A percentile compares a stretch with the other conserved stretches of the same genome.
Evolutionary conservation across 169 alveolate genomes (phyloP).

Genomic region (Plasmodium falciparum): DNA sequence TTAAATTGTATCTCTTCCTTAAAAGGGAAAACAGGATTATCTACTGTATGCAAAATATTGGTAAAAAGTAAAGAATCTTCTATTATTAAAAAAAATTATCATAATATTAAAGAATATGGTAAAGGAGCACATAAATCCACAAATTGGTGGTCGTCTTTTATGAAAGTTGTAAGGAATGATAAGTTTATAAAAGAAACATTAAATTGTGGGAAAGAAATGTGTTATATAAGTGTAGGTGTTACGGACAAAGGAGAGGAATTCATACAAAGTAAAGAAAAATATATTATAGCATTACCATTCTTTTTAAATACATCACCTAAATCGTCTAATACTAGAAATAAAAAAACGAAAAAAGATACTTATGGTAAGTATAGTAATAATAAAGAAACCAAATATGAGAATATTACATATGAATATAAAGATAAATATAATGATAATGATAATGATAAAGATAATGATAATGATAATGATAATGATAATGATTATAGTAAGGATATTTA

Average conservation of each 20-base stretch:
- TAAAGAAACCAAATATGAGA: background rate
- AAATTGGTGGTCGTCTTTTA: slow-evolving; percentile 70
- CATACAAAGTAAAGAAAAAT: slow-evolving; percentile 12
- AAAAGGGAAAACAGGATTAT: slow-evolving; percentile 66
- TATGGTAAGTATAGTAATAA: background rate
- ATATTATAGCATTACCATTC: slow-evolving; percentile 26
- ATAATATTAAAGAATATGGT: slow-evolving; percentile 60
- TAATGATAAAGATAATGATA: no score
- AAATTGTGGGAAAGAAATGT: slow-evolving; percentile 23
- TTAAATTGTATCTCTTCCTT: slow-evolving; percentile 55
- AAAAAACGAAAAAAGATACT: slow-evolving; percentile 2
- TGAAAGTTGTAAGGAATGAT: slow-evolving; percentile 70
- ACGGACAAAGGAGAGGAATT: slow-evolving; percentile 58
- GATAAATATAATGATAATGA: no score
- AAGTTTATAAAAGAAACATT: slow-evolving; percentile 41
- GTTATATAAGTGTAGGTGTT: slow-evolving; percentile 60
- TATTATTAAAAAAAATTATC: slow-evolving; percentile 63
- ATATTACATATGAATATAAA: no score
- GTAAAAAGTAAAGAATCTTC: slow-evolving; percentile 55
- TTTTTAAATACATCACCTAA: slow-evolving; percentile 1
- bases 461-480: no score
- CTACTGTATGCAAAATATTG: slow-evolving; percentile 52
- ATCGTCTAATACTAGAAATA: slow-evolving; percentile 5
- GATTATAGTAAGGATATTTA: no score
- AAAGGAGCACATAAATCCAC: slow-evolving; percentile 40